Evolutionary conservation across 331 rosid species (phyloP), one percentile per base, ranked within the genome.

Genomic region (Telfairia occidentalis): DNA sequence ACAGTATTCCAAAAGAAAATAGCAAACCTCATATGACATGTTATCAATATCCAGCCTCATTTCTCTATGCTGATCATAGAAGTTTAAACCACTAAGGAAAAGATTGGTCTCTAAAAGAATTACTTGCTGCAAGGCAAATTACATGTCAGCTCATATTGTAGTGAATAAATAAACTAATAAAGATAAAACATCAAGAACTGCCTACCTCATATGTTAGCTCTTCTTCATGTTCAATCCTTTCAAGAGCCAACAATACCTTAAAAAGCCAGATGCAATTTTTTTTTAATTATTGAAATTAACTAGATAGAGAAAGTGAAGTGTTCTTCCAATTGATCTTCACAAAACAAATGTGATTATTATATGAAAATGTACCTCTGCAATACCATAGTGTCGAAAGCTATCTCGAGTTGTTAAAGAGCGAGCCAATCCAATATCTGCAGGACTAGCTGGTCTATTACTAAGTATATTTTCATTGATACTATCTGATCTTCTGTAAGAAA

Each of bases 21-120:
- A 76, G 79, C 97, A 80, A 78, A 95, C 99, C 99, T 95, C 97
- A 43, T 95, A 95, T 80, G 99, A 86, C 99, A 95, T 95, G 86
- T 90, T 87, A 85, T 95, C 99, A 19, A 92, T 95, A 81, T 95
- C 99, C 85, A 95, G 83, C 77, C 99, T 91, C 99, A 95, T 90
- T 72, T 95, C 99, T 81, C 97, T 92, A 45, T 95, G 99, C 59
- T 90, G 97, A 83, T 95, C 99, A 45, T 90, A 81, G 89, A 90
- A 84, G 84, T 82, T 87, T 42, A 95, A 77, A 78, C 97, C 92
- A 85, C 77, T 82, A 37, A 86, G 92, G 87, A 92, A 83, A 83
- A 95, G 73, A 82, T 88, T 92, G 82, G 92, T 87, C 83, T 95
- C 99, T 78, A 95, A 82, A 48, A 90, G 85, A 75, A 88, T 95